Base-by-base conservation (phyloP, 345 rosid genomes). In the Odontarrhena argentea region DNA sequence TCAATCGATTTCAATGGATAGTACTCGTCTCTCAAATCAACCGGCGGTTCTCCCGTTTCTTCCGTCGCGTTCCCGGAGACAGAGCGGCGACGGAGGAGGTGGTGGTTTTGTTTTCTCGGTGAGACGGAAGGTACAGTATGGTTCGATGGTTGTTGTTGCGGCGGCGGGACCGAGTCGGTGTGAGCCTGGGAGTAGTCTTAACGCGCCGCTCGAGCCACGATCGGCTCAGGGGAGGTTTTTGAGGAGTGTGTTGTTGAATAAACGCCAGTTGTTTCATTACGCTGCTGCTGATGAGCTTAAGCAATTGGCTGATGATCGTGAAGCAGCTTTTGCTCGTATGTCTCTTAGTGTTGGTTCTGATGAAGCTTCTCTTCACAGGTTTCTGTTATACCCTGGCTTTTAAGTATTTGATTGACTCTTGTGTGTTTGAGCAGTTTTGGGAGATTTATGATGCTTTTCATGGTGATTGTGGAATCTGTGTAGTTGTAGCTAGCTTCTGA, bases 361-460 rank as follows among this genome's bases (percentile, higher is more conserved):
- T 25, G 95, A 88, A 59, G 95, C 84, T 10, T 62, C 68, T 51
- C 97, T 94, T 60, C 89, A 94, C 79, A 87, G 95, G 97, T 93
- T 51, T 51, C 75, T 68, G 4, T 32, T 28, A 9, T 50, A 15
- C 18, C n/a, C 40, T 44, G 8, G 0, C 56, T 24, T 35, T 7
- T 10, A 37, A 8, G 0, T 51, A 14, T 35, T 4, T 14, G 6
- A 1, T 1, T 0, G 54, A 9, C 52, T 72, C 34, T 41, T 32
- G 22, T 48, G 60, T 57, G 43, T 55, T 56, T 3, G 32, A 64
- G 5, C 32, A 41, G 26, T 71, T 49, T 18, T 32, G 6, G 7
- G 36, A 4, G 22, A 18, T 18, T 18, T 18, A 18, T 38, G 26
- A 28, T 63, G 7, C 3, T 36, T 55, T 44, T 36, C 61, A 9